Evolutionary conservation across 192 early-diverging fungal genomes (phyloP), one percentile per base, ranked within the genome.

Genomic region (Geranomyces variabilis): DNA sequence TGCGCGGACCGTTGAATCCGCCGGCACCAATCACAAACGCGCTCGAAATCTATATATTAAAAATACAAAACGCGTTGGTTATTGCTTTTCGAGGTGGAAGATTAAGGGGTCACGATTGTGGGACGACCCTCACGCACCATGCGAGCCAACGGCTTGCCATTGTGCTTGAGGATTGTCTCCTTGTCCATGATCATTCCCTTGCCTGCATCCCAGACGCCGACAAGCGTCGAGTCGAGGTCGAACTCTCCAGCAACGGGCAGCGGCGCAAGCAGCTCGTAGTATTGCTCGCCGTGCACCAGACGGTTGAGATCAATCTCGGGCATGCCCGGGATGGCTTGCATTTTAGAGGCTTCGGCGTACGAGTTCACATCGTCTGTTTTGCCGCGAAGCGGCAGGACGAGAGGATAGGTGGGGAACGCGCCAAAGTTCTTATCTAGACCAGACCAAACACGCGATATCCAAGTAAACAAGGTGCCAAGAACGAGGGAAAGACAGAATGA

Each of bases 201-300:
- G 17, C 90, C 90, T 58, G 89, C 88, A 73, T 93, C 91, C 72
- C 89, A 93, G 0, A 93, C 86, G 22, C 91, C 91, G 10, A 74
- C 69, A 21, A 89, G 66, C 0, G 71, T 88, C 13, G 79, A 81
- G 13, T 80, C 68, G 0, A 88, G 56, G n/a, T 81, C 79, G 72
- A 90, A 91, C 15, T 76, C 75, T 21, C 90, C 91, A 2, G 84
- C 79, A 4, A 66, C 36, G 10, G 91, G 91, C 21, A 92, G 65
- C 14, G 84, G 84, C 24, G 76, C 74, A 41, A 89, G 46, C 13
- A 90, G 55, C 68, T 93, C 36, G 34, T 88, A 74, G 48, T 71
- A 76, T 63, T 92, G 90, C 65, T 93, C 91, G 47, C 91, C 91
- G 64, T 93, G 91, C 1, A 93, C 87, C 26, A 93, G 80, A 21